Evolutionary conservation across 257 asterid species (phyloP).

Genomic region (Voacanga thouarsii): DNA sequence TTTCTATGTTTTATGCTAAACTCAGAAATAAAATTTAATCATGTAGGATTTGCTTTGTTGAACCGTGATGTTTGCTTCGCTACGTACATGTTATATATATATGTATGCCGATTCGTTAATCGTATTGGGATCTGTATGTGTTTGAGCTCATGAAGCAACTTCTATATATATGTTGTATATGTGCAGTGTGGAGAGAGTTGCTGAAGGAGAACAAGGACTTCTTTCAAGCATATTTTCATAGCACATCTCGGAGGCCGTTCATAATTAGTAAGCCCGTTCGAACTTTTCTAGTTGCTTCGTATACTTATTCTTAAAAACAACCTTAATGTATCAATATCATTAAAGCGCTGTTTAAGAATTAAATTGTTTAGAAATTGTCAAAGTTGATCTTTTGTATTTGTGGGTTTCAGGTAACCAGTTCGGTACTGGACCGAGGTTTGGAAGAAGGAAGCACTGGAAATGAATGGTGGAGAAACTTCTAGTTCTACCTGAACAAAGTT

Average conservation of each 20-base stretch:
- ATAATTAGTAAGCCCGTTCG: constrained; percentile 23
- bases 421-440: constrained; percentile 29
- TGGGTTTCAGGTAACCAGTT: constrained; percentile 19
- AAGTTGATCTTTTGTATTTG: neutral
- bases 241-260: constrained; percentile 39
- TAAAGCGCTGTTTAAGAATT: too few species aligned
- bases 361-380: neutral
- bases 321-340: too few species aligned
- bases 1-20: too few species aligned
- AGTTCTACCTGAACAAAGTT: neutral
- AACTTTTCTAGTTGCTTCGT: too few species aligned
- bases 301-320: neutral
- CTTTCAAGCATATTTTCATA: constrained; percentile 53
- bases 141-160: neutral
- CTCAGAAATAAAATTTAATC: too few species aligned
- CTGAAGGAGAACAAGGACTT: constrained; percentile 68
- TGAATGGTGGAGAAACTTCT: constrained; percentile 1
- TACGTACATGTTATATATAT: too few species aligned
- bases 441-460: constrained; percentile 36
- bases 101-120: too few species aligned
- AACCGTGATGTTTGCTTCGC: neutral
- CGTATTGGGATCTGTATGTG: too few species aligned
- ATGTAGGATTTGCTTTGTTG: neutral
- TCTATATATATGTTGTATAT: neutral
- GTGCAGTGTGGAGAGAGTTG: constrained; percentile 71